Percentiles rank a stretch among this genome's conserved stretches.
Conservation (phyloP, 2,329 filamentous ascomycete species). For the Colletotrichum liaoningense region DNA sequence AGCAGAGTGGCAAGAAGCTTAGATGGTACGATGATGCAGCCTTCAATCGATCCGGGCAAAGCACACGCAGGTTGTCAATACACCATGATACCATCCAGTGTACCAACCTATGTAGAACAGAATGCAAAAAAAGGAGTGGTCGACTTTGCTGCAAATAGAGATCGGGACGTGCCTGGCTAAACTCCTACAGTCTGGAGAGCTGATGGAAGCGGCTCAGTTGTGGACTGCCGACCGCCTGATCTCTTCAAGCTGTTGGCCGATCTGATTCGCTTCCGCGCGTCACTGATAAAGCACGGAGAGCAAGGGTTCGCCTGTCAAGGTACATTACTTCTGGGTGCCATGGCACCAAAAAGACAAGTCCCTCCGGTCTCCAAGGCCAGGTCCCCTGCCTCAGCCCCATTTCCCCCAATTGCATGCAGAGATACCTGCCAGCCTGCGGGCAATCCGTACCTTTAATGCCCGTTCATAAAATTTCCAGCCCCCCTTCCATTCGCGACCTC, state of each 20-base stretch:
- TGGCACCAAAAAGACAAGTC: neutral
- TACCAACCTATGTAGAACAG: neutral
- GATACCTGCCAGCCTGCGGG: neutral
- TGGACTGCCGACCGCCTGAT: conserved; percentile 27
- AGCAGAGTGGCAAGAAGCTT: neutral
- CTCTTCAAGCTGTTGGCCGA: conserved; percentile 19
- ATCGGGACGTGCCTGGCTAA: neutral
- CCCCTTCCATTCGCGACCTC: conserved; percentile 31
- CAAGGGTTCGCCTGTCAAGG: conserved; percentile 31
- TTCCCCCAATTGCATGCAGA: conserved; percentile 20
- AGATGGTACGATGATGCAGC: conserved; percentile 14
- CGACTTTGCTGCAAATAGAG: neutral
- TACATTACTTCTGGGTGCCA: conserved; percentile 24
- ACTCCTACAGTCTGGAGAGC: neutral
- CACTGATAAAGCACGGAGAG: conserved; percentile 29
- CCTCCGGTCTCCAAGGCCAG: neutral
- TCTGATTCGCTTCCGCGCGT: conserved; percentile 27
- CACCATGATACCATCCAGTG: too few species aligned
- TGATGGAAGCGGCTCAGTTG: conserved; percentile 8
- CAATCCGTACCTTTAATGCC: neutral
- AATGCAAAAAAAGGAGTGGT: neutral
- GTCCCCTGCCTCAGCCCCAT: conserved; percentile 32
- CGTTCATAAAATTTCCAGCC: conserved; percentile 35
- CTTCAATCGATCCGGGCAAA: conserved; percentile 13
- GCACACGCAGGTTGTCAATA: neutral